Conservation (phyloP, 768 basidiomycete genomes). For the Lentinula aciculospora region DNA sequence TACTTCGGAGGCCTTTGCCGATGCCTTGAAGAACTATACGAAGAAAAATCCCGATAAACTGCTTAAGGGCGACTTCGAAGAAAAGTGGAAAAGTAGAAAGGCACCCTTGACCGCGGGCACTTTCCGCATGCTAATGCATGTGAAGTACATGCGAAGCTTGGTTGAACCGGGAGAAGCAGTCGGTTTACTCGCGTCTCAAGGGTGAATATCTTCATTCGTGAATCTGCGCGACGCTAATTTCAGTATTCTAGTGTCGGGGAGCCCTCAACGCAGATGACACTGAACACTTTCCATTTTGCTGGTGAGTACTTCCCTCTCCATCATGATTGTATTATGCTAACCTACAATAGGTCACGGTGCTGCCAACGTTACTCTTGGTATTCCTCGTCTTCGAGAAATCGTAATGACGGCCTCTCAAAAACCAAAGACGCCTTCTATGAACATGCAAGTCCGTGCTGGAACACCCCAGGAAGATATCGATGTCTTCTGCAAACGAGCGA, state of each 20-base stretch:
- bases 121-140: conserved; percentile 82
- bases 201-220: conserved; percentile 44
- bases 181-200: conserved; percentile 92
- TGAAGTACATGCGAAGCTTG: conserved; percentile 89
- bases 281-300: conserved; percentile 99
- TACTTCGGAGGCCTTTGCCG: conserved; percentile 89
- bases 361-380: conserved; percentile 98
- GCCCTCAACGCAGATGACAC: conserved; percentile 99
- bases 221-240: background rate
- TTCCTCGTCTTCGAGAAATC: conserved; percentile 96
- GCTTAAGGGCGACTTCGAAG: conserved; percentile 31
- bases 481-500: conserved; percentile 85
- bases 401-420: conserved; percentile 97
- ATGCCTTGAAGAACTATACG: conserved; percentile 72
- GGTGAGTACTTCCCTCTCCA: conserved; percentile 40
- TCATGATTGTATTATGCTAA: background rate
- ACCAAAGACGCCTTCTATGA: conserved; percentile 98
- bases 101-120: conserved; percentile 41
- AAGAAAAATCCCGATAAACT: conserved; percentile 61
- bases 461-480: conserved; percentile 52
- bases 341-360: conserved; percentile 86
- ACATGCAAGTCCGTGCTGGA: conserved; percentile 59
- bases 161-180: conserved; percentile 99
- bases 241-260: conserved; percentile 77
- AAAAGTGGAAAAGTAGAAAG: conserved; percentile 37